These are phyloP conservation scores for Eucalyptus dawsonii DNA, from an alignment of 345 rosid genomes.

Conservation along the genomic window DNA sequence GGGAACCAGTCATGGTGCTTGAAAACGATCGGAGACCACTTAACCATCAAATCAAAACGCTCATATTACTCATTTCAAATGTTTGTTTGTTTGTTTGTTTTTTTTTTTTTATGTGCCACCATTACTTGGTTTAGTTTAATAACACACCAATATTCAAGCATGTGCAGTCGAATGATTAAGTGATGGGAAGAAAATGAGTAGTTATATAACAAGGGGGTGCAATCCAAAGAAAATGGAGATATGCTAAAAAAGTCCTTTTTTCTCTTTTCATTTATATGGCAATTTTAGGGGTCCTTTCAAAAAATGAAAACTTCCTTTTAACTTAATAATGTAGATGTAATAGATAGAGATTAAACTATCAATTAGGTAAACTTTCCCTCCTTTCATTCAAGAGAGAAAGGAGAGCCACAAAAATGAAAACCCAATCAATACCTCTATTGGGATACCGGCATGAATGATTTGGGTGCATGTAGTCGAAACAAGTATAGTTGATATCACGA, in stretches of 20 bases:
- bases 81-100: neutral
- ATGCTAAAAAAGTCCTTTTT: neutral
- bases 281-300: neutral
- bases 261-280: neutral
- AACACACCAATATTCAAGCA: neutral
- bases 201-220: neutral
- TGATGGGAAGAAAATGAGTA: neutral
- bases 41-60: neutral
- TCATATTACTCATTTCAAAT: neutral
- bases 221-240: neutral
- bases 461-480: neutral
- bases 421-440: fast-evolving
- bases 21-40: neutral
- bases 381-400: neutral
- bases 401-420: neutral
- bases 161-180: neutral
- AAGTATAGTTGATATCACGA: fast-evolving
- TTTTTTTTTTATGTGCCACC: neutral
- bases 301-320: neutral
- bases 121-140: neutral
- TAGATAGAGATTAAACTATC: neutral
- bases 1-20: neutral
- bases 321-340: neutral
- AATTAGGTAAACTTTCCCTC: neutral
- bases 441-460: fast-evolving